A percentile compares a stretch with the other conserved stretches of the same genome.
Evolutionary conservation across 305 asterid genomes (phyloP).

Genomic region (Euphrasia arctica): DNA sequence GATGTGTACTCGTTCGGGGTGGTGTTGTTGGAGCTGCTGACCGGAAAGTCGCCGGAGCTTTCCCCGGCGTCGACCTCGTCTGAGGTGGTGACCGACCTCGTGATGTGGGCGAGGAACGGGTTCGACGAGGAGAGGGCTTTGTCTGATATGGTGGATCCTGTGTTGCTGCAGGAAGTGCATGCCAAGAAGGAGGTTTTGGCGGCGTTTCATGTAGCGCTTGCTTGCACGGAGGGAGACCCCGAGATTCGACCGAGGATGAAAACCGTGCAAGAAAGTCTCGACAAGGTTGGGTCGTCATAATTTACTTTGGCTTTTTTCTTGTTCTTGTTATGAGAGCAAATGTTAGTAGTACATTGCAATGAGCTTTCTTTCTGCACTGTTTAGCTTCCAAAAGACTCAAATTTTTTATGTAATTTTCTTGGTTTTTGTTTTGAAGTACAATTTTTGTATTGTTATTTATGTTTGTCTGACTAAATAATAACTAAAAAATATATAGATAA

Average conservation of each 20-base stretch:
- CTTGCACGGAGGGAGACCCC: slow-evolving; percentile 88
- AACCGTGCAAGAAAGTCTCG: slow-evolving; percentile 69
- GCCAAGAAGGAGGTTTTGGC: slow-evolving; percentile 89
- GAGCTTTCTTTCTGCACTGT: too few relatives aligned
- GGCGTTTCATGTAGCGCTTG: slow-evolving; percentile 66
- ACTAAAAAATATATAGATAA: too few relatives aligned
- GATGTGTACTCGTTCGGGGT: slow-evolving; percentile 92
- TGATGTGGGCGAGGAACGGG: slow-evolving; percentile 90
- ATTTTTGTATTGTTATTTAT: too few relatives aligned
- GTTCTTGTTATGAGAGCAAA: too few relatives aligned
- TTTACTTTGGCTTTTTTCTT: too few relatives aligned
- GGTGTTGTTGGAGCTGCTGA: slow-evolving; percentile 72
- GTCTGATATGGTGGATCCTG: slow-evolving; percentile 89
- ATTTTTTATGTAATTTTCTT: too few relatives aligned
- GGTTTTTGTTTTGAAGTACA: too few relatives aligned
- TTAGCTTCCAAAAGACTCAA: too few relatives aligned
- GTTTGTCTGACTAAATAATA: too few relatives aligned
- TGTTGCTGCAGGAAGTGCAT: slow-evolving; percentile 71
- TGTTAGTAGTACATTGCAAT: too few relatives aligned
- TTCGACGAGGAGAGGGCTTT: slow-evolving; percentile 73
- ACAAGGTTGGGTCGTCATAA: slow-evolving; percentile 54
- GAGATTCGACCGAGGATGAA: slow-evolving; percentile 90
- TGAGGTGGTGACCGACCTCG: slow-evolving; percentile 55
- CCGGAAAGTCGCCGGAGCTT: slow-evolving; percentile 83
- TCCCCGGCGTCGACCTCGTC: slow-evolving; percentile 50